These are phyloP conservation scores for Lachancea nothofagi DNA, from an alignment of 805 yeast genomes.

Conservation along the genomic window DNA sequence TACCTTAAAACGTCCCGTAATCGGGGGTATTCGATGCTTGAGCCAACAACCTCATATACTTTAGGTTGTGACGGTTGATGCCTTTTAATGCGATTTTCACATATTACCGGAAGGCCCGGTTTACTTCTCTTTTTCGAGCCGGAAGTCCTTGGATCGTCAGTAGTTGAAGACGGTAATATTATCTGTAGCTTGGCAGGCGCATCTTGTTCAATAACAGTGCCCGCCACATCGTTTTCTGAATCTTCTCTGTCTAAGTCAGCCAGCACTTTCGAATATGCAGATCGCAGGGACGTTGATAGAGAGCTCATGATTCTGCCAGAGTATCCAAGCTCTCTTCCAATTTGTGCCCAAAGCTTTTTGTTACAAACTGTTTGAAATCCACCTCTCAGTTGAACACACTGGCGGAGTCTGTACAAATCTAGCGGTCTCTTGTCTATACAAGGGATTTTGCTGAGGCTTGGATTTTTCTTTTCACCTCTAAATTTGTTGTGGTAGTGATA, in stretches of 20 bases:
- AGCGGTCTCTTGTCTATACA: constrained; percentile 60
- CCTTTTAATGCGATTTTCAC: constrained; percentile 1
- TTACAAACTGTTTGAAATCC: constrained; percentile 61
- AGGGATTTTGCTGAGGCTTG: constrained; percentile 44
- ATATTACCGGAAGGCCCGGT: constrained; percentile 5
- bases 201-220: background rate
- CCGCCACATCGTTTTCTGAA: background rate
- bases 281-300: constrained; percentile 58
- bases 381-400: constrained; percentile 57
- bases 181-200: constrained; percentile 1
- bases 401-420: constrained; percentile 55
- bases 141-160: constrained; percentile 1
- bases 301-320: constrained; percentile 68
- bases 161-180: constrained; percentile 4
- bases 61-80: background rate
- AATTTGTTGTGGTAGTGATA: constrained; percentile 36
- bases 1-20: constrained; percentile 40
- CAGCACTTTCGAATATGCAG: constrained; percentile 48
- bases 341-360: constrained; percentile 73
- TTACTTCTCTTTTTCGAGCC: background rate
- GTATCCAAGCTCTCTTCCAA: constrained; percentile 76
- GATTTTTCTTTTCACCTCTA: constrained; percentile 21
- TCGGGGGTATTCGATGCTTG: constrained; percentile 42
- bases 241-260: constrained; percentile 24
- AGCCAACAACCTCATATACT: constrained; percentile 34